These are phyloP conservation scores for Penicillium palitans DNA, from an alignment of 2,329 filamentous ascomycete species.

Conservation along the genomic window DNA sequence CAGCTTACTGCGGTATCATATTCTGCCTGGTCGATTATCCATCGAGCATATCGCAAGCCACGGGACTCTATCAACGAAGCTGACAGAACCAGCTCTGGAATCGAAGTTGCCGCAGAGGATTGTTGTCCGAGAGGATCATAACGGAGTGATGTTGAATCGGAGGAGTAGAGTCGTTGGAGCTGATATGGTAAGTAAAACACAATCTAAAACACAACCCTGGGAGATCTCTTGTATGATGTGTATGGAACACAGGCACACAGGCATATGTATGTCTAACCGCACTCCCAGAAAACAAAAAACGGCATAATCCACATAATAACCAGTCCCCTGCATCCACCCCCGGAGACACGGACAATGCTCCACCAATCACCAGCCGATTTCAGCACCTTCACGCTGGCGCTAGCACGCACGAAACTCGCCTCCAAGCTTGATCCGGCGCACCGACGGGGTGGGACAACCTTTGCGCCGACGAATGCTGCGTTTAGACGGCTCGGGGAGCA, in stretches of 20 bases:
- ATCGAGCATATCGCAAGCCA: constrained; percentile 61
- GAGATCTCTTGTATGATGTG: background rate
- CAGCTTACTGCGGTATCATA: constrained; percentile 71
- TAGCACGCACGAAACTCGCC: constrained; percentile 71
- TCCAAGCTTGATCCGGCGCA: constrained; percentile 55
- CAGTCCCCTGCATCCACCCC: constrained; percentile 73
- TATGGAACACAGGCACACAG: background rate
- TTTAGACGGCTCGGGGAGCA: constrained; percentile 71
- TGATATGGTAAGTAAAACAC: constrained; percentile 61
- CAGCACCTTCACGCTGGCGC: constrained; percentile 73
- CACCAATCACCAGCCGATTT: constrained; percentile 55
- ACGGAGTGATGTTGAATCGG: constrained; percentile 73
- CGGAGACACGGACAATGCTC: constrained; percentile 65
- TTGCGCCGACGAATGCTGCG: constrained; percentile 79
- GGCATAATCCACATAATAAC: constrained; percentile 79
- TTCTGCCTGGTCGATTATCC: constrained; percentile 64
- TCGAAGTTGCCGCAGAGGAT: constrained; percentile 68
- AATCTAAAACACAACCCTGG: too few relatives aligned
- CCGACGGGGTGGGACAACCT: constrained; percentile 70
- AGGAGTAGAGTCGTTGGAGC: constrained; percentile 68
- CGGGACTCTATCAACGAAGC: constrained; percentile 72
- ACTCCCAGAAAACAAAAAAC: constrained; percentile 67
- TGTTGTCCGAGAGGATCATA: constrained; percentile 59
- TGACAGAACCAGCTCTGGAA: constrained; percentile 61
- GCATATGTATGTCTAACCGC: background rate